Evolutionary conservation across 1,284 basidiomycete genomes (phyloP), one percentile per base, ranked within the genome.

Genomic region (Vanrija humicola): DNA sequence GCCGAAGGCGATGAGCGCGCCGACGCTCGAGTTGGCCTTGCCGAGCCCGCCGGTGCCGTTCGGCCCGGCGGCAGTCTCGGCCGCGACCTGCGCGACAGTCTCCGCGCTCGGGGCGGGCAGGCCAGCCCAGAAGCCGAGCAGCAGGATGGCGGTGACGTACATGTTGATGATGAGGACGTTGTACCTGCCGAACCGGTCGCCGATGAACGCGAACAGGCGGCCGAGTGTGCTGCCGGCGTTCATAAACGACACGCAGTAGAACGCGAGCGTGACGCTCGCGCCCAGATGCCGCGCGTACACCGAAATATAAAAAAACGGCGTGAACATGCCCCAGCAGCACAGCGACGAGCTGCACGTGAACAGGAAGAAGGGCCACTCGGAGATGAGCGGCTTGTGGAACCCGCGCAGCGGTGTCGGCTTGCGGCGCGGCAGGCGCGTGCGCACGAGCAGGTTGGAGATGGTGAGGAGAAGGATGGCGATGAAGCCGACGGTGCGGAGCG

Each of bases 1-100:
- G 1, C 66, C 59, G 43, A 74, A 73, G 16, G 59, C 63, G 38
- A 77, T 69, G 4, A 74, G 29, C 46, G 73, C 59, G 50, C 58
- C 40, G 29, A 58, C 40, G 3, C 55, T 59, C 29, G 40, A 42
- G 67, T 73, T 34, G 34, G 14, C 14, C 12, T 34, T 34, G 34
- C 34, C 34, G 9, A 34, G 9, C 14, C 12, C 9, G 12, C 34
- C 34, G 34, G 12, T 15, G 34, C 34, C 34, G 34, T 14, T 15
- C 12, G 14, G 34, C 34, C 34, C 34, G 10, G 34, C 34, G 12
- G 34, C 34, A 10, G 34, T 15, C 34, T 34, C 34, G 34, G 34
- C 34, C 9, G 34, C 34, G 14, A 15, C 34, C 34, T 34, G 34
- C 10, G 34, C 34, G 34, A 14, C 34, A 12, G 28, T 34, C 34